Percentiles rank a stretch among this genome's conserved stretches.
Conservation (phyloP, 2,329 filamentous ascomycete genomes). For the Ramularia endophylla region DNA sequence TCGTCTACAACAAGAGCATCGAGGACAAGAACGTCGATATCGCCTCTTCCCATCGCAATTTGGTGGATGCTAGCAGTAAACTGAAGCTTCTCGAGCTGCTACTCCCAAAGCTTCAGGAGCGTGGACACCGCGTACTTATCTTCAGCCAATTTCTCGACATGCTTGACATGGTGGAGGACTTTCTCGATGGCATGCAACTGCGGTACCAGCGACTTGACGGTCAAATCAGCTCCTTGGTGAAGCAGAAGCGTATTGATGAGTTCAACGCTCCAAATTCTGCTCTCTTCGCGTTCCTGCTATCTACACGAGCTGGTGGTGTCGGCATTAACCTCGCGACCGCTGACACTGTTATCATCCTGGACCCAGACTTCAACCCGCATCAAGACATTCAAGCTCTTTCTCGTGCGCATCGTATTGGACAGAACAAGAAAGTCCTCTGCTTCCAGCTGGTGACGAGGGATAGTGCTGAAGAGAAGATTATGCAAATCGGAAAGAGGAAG, state of each 20-base stretch:
- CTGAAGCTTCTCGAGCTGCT: slow-evolving; percentile 77
- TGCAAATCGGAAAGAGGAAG: slow-evolving; percentile 92
- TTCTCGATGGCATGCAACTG: slow-evolving; percentile 68
- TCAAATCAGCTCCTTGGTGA: slow-evolving; percentile 71
- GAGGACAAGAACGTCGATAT: slow-evolving; percentile 69
- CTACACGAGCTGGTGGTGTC: slow-evolving; percentile 89
- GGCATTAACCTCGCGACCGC: slow-evolving; percentile 97
- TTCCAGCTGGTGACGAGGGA: slow-evolving; percentile 90
- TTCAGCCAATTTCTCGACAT: slow-evolving; percentile 94
- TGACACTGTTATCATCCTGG: slow-evolving; percentile 95
- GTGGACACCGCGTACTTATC: slow-evolving; percentile 84
- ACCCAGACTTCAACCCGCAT: slow-evolving; percentile 96
- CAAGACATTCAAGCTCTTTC: slow-evolving; percentile 96
- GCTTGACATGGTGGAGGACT: slow-evolving; percentile 85
- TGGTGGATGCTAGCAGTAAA: slow-evolving; percentile 89
- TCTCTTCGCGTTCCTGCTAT: slow-evolving; percentile 85
- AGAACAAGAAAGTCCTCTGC: slow-evolving; percentile 91
- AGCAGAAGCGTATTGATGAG: slow-evolving; percentile 88
- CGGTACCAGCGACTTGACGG: slow-evolving; percentile 79
- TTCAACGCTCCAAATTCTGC: slow-evolving; percentile 82
- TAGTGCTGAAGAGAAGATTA: slow-evolving; percentile 89
- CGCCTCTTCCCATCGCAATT: slow-evolving; percentile 64
- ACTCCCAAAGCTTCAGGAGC: slow-evolving; percentile 77
- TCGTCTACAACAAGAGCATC: slow-evolving; percentile 84
- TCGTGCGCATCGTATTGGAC: slow-evolving; percentile 90